Percentiles rank a stretch among this genome's conserved stretches.
These are phyloP conservation scores for Collybia mongolica DNA, from an alignment of 768 basidiomycete genomes.

Conservation along the genomic window DNA sequence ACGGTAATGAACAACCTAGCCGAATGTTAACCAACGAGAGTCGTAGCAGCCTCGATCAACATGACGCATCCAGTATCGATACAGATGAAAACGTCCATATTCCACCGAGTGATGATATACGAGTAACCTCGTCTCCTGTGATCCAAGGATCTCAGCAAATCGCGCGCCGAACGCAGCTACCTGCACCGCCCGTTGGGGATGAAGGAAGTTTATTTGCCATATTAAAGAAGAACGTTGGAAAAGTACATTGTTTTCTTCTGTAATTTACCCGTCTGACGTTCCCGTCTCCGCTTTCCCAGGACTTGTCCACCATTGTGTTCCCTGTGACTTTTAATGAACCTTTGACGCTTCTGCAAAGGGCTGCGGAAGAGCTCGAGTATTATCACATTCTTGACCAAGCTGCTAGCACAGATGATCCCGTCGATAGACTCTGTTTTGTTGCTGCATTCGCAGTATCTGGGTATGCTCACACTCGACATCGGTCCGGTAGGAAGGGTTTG, in stretches of 20 bases:
- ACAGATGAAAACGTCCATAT: constrained; percentile 38
- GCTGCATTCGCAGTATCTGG: constrained; percentile 85
- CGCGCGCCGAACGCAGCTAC: constrained; percentile 54
- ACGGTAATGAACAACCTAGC: constrained; percentile 38
- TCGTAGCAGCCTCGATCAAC: constrained; percentile 33
- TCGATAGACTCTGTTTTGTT: constrained; percentile 71
- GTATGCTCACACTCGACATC: constrained; percentile 78
- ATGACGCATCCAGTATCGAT: constrained; percentile 51
- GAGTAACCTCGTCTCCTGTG: constrained; percentile 1
- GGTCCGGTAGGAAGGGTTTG: constrained; percentile 88
- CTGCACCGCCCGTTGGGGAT: constrained; percentile 60
- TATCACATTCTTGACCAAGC: constrained; percentile 67
- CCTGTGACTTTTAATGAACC: constrained; percentile 94
- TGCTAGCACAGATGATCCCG: constrained; percentile 50
- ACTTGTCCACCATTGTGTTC: constrained; percentile 77
- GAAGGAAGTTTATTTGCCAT: constrained; percentile 83
- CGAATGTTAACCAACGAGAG: constrained; percentile 38
- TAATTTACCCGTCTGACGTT: constrained; percentile 1
- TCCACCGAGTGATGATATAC: not conserved
- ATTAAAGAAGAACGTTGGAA: constrained; percentile 86
- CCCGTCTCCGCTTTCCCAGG: constrained; percentile 38
- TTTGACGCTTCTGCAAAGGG: constrained; percentile 75
- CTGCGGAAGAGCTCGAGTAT: constrained; percentile 86
- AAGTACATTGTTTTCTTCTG: constrained; percentile 40
- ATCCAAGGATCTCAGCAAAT: constrained; percentile 25